Conservation (phyloP, 2,329 filamentous ascomycete species). For the Balansia obtecta region DNA sequence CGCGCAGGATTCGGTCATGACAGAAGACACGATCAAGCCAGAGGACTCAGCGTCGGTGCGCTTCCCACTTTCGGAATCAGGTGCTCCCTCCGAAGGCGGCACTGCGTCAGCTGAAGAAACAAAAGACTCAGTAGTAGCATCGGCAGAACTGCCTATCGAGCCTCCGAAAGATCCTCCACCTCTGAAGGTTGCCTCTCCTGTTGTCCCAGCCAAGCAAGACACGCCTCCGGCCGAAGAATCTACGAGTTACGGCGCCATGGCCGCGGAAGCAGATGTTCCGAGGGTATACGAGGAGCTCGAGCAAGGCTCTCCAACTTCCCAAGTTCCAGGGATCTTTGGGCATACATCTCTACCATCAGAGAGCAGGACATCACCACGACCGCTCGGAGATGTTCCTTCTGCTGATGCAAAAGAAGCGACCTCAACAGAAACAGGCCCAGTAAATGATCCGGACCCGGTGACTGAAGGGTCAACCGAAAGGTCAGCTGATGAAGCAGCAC, state of each 20-base stretch:
- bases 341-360: neutral
- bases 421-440: neutral
- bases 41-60: constrained; percentile 25
- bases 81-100: constrained; percentile 16
- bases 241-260: neutral
- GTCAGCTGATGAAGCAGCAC: neutral
- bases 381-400: neutral
- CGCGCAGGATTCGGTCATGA: constrained; percentile 22
- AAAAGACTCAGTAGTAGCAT: constrained; percentile 8
- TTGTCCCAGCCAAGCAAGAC: neutral
- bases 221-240: neutral
- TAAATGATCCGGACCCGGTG: neutral
- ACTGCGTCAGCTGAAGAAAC: constrained; percentile 12
- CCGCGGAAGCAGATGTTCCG: neutral
- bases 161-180: constrained; percentile 1
- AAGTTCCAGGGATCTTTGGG: neutral
- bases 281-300: neutral
- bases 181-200: constrained; percentile 12
- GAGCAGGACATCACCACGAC: neutral
- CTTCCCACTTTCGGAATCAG: constrained; percentile 17
- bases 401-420: neutral
- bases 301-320: neutral
- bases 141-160: constrained; percentile 3
- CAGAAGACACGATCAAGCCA: constrained; percentile 25
- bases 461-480: neutral